Evolutionary conservation across 1,139 yeast species (phyloP).

Genomic region (Candida sanyaensis): DNA sequence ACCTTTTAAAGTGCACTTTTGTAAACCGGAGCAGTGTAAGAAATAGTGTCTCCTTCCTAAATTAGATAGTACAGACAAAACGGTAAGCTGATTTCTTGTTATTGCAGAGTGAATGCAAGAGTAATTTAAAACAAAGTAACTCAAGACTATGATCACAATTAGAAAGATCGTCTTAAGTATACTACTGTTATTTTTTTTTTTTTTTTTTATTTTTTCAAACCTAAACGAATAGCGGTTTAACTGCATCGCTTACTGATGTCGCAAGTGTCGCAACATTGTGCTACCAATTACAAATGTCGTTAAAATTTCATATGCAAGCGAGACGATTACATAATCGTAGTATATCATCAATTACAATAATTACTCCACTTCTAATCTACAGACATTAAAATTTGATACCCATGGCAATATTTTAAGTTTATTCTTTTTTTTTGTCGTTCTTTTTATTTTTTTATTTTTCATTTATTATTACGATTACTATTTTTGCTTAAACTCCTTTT

Average conservation of each 20-base stretch:
- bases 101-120: background rate
- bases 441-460: background rate
- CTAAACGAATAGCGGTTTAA: background rate
- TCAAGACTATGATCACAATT: too few species aligned
- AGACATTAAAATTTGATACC: background rate
- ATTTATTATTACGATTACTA: background rate
- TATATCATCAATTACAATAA: background rate
- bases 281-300: background rate
- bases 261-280: background rate
- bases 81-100: background rate
- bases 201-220: too few species aligned
- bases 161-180: too few species aligned
- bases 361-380: background rate
- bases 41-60: background rate
- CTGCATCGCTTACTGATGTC: background rate
- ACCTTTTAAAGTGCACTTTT: background rate
- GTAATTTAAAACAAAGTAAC: too few species aligned
- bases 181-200: background rate
- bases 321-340: background rate
- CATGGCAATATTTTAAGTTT: background rate
- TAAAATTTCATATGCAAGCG: constrained; percentile 1
- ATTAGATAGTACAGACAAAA: background rate
- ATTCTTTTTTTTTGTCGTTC: background rate
- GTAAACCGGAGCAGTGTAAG: background rate
- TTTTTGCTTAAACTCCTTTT: background rate